Conservation (phyloP, 176 grass and related monocot species). For the Lolium perenne region DNA sequence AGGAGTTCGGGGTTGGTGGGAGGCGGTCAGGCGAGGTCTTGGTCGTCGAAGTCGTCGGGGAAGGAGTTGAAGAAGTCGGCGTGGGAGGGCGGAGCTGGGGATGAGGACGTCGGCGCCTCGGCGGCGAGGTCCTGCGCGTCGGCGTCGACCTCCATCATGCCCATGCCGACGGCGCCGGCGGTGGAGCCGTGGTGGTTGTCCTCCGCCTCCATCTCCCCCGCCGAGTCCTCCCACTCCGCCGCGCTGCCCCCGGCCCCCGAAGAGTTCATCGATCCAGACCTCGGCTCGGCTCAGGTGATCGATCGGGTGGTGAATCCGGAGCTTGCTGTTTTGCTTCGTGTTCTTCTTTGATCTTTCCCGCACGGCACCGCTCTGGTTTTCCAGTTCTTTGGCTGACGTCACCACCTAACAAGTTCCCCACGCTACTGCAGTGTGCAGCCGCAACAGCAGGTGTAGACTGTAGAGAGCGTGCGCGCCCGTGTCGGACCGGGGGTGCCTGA, state of each 20-base stretch:
- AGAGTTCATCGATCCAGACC: slow-evolving; percentile 21
- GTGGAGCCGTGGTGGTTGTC: background rate
- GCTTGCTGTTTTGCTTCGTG: background rate
- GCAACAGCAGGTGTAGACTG: background rate
- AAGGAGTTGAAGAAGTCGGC: slow-evolving; percentile 78
- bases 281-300: background rate
- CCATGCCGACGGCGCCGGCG: slow-evolving; percentile 17
- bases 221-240: slow-evolving; percentile 44
- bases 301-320: background rate
- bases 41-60: slow-evolving; percentile 69
- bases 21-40: slow-evolving; percentile 48
- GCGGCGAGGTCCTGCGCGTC: slow-evolving; percentile 44
- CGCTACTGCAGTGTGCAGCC: background rate
- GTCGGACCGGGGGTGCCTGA: too few species aligned
- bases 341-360: background rate
- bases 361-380: background rate
- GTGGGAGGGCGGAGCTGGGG: slow-evolving; percentile 35
- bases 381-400: background rate
- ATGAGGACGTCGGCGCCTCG: slow-evolving; percentile 28
- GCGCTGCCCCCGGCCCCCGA: background rate
- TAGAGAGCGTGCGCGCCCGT: background rate
- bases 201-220: slow-evolving; percentile 55
- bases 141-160: slow-evolving; percentile 71
- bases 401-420: background rate
- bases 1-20: background rate